These are phyloP conservation scores for Delitschia confertaspora DNA, from an alignment of 495 filamentous ascomycete genomes.

Conservation along the genomic window DNA sequence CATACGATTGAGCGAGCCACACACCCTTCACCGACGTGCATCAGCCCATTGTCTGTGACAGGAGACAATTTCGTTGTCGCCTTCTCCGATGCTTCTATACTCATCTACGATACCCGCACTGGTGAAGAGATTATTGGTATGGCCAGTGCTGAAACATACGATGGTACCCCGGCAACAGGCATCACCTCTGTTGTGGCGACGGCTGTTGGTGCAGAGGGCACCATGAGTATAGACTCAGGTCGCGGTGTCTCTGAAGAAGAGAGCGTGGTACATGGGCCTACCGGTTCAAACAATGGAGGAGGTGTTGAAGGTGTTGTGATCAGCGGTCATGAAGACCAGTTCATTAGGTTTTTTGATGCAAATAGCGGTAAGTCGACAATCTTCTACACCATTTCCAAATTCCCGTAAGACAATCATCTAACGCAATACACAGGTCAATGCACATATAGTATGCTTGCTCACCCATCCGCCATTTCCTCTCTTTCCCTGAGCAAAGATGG, in stretches of 20 bases:
- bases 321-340: constrained; percentile 89
- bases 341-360: constrained; percentile 93
- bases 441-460: constrained; percentile 96
- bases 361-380: constrained; percentile 94
- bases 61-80: constrained; percentile 92
- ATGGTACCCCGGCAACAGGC: constrained; percentile 70
- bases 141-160: constrained; percentile 87
- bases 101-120: constrained; percentile 83
- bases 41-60: constrained; percentile 72
- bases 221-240: constrained; percentile 54
- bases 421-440: constrained; percentile 98
- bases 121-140: constrained; percentile 88
- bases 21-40: constrained; percentile 72
- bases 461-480: constrained; percentile 82
- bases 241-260: constrained; percentile 57
- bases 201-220: constrained; percentile 65
- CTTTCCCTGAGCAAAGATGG: constrained; percentile 87
- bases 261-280: constrained; percentile 63
- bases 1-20: constrained; percentile 70
- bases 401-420: not conserved
- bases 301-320: constrained; percentile 82
- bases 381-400: not conserved
- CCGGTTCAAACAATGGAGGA: constrained; percentile 65
- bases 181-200: constrained; percentile 91
- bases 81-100: constrained; percentile 78